Evolutionary conservation across 768 basidiomycete species (phyloP).

Genomic region (Podaxis carcinomalis): DNA sequence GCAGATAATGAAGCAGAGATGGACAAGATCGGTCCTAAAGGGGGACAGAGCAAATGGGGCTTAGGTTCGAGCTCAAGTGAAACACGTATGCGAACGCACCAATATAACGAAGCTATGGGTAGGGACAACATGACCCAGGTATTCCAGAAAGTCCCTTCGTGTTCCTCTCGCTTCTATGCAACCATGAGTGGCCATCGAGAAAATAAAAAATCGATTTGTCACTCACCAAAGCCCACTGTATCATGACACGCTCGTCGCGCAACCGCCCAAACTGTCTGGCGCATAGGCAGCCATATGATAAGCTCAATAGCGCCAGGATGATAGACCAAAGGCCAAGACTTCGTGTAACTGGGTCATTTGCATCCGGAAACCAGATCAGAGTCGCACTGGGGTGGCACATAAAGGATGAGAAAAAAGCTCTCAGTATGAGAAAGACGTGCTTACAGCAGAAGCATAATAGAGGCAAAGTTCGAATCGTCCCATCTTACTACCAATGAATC

Average conservation of each 20-base stretch:
- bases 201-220: neutral
- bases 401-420: neutral
- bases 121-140: conserved; percentile 62
- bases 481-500: neutral
- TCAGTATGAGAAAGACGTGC: neutral
- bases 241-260: neutral
- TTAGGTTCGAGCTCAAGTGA: neutral
- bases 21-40: neutral
- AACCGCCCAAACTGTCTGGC: conserved; percentile 2
- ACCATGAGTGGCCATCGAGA: neutral
- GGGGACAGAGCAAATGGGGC: neutral
- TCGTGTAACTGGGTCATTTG: conserved; percentile 2
- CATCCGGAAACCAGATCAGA: neutral
- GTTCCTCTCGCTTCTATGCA: conserved; percentile 45
- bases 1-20: neutral
- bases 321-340: conserved; percentile 2
- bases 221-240: conserved; percentile 9
- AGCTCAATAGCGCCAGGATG: neutral
- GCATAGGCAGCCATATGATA: conserved; percentile 6
- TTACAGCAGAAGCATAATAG: neutral
- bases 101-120: conserved; percentile 58
- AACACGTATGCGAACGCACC: conserved; percentile 27
- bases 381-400: neutral
- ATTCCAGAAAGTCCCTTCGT: conserved; percentile 43
- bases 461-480: neutral